Base-by-base conservation (phyloP, 2,329 filamentous ascomycete species). In the Nigrospora sphaerica region DNA sequence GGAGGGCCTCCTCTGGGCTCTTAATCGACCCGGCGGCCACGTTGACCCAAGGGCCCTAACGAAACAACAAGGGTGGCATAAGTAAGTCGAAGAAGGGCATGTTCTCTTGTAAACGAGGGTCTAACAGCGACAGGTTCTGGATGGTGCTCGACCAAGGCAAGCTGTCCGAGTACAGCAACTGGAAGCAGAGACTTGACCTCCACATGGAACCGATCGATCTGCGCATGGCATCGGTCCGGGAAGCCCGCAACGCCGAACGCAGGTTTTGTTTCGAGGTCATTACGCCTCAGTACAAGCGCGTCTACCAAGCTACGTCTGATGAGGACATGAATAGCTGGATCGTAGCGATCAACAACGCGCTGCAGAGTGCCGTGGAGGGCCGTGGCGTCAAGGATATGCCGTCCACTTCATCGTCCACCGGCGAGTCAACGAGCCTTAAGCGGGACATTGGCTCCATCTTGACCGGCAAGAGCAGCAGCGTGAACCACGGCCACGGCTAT, bases 241-340 rank as follows among this genome's bases (percentile, higher is more conserved):
- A 98, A 69, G 92, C 95, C 36, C 84, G 93, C 19, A 95, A 95
- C 63, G 88, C 91, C 1, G 95, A 98, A 58, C 81, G 93, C 23
- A 82, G 93, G 6, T 98, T 98, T 66, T 97, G 92, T 67, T 98
- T 98, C 57, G 93, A 98, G 67, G 88, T 98, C 44, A 97, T 98
- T 49, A 98, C 93, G 1, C 95, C 95, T 10, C 88, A 93, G 42
- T 97, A 85, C 65, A 97, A 95, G 57, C 83, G 93, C 46, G 91
- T 97, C 14, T 98, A 97, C 65, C 93, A 98, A 69, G 93, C 92
- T 36, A 96, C 92, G 2, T 95, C 92, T 0, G 93, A 97, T 66
- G 93, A 98, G 35, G 93, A 98, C 58, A 95, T 98, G 88, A 90
- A 85, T 61, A 92, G 83, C 56, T 98, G 93, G 93, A 98, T 98